Percentiles rank a stretch among this genome's conserved stretches.
Conservation (phyloP, 192 early-diverging fungal species). For the Gonapodya sp. region DNA sequence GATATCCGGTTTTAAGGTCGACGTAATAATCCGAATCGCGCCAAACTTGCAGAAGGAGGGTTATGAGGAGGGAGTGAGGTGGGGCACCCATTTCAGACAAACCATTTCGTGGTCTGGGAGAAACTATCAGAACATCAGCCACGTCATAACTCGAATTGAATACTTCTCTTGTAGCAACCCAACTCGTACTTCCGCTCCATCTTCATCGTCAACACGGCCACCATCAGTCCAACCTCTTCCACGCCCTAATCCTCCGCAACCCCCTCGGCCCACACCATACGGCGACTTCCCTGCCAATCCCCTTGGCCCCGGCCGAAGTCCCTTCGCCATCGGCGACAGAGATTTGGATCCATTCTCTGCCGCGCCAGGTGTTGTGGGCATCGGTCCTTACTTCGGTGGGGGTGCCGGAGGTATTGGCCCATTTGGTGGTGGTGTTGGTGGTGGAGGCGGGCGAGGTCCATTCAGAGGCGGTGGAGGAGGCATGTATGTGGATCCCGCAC, state of each 20-base stretch:
- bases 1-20: slow-evolving; percentile 46
- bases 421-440: slow-evolving; percentile 23
- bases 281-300: neutral
- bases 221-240: neutral
- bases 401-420: slow-evolving; percentile 25
- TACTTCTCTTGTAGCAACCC: too few relatives aligned
- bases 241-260: neutral
- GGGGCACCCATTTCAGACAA: too few relatives aligned
- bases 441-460: slow-evolving; percentile 19
- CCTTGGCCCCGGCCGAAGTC: neutral
- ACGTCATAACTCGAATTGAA: too few relatives aligned
- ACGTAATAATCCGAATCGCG: slow-evolving; percentile 54
- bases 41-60: slow-evolving; percentile 62
- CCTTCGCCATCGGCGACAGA: slow-evolving; percentile 44
- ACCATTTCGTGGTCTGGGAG: too few relatives aligned
- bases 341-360: slow-evolving; percentile 63
- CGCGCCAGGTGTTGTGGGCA: slow-evolving; percentile 20
- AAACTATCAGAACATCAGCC: too few relatives aligned
- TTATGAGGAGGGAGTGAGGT: slow-evolving; percentile 37
- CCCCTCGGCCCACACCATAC: neutral
- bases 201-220: neutral
- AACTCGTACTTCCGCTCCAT: neutral
- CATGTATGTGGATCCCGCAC: slow-evolving; percentile 78
- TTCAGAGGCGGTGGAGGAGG: slow-evolving; percentile 58
- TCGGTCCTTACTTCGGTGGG: slow-evolving; percentile 20